Percentiles rank a stretch among this genome's conserved stretches.
Evolutionary conservation across 257 asterid genomes (phyloP).

Genomic region (Ophiorrhiza pumila): DNA sequence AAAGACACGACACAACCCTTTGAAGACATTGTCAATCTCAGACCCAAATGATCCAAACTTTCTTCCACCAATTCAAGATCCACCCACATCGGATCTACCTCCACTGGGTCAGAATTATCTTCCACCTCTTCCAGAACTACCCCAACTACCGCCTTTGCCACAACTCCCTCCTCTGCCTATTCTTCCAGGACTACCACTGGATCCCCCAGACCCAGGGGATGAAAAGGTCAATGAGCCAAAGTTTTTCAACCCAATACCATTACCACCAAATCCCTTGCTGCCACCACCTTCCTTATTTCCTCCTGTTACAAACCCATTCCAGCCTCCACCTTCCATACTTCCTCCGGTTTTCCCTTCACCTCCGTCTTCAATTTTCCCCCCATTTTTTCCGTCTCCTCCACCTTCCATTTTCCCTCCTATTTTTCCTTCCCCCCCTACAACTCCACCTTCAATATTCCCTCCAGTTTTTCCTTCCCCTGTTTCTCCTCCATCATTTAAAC

Average conservation of each 20-base stretch:
- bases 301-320: conserved; percentile 51
- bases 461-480: conserved; percentile 23
- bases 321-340: conserved; percentile 47
- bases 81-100: conserved; percentile 24
- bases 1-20: conserved; percentile 6
- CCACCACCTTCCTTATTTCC: conserved; percentile 56
- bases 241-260: conserved; percentile 33
- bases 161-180: conserved; percentile 55
- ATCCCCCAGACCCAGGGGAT: conserved; percentile 37
- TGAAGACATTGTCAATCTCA: conserved; percentile 25
- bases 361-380: conserved; percentile 32
- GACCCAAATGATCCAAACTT: conserved; percentile 50
- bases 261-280: conserved; percentile 41
- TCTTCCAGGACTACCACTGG: conserved; percentile 47
- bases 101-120: conserved; percentile 28
- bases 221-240: conserved; percentile 16
- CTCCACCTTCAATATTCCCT: conserved; percentile 27
- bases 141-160: conserved; percentile 46
- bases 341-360: conserved; percentile 56
- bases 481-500: conserved; percentile 7
- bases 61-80: conserved; percentile 44
- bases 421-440: conserved; percentile 39
- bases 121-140: conserved; percentile 31
- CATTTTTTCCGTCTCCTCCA: conserved; percentile 42
- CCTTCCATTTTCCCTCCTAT: conserved; percentile 52